Evolutionary conservation across 164 flowering plant species (phyloP).

Genomic region (Amborella trichopoda): DNA sequence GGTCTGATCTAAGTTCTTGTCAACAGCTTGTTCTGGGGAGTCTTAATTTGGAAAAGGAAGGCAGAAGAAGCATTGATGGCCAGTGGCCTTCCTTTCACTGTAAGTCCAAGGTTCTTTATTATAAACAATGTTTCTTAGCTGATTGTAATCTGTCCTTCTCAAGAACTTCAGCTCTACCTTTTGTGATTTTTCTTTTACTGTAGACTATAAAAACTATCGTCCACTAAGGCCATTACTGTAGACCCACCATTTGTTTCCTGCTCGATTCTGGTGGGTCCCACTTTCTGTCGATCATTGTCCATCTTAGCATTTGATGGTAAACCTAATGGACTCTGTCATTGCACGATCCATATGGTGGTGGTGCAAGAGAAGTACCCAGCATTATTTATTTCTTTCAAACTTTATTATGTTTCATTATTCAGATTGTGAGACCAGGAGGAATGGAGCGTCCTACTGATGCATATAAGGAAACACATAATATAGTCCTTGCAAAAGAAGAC

Average conservation of each 20-base stretch:
- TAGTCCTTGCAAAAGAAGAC: constrained; percentile 64
- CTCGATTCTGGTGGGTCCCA: neutral
- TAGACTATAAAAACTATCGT: no score
- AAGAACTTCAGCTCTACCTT: no score
- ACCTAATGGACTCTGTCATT: no score
- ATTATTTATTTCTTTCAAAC: neutral
- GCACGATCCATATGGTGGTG: no score
- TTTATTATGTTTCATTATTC: constrained; percentile 11
- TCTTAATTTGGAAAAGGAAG: constrained; percentile 89
- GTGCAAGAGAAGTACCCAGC: neutral
- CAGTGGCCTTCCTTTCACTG: constrained; percentile 90
- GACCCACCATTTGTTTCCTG: neutral
- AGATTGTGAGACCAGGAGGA: constrained; percentile 99
- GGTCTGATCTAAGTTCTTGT: no score
- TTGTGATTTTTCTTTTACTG: no score
- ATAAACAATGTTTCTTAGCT: no score
- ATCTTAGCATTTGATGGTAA: no score
- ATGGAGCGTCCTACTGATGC: constrained; percentile 99
- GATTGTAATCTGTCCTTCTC: no score
- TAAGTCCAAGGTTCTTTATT: no score
- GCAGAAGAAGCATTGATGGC: constrained; percentile 91
- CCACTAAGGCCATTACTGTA: no score
- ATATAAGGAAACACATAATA: constrained; percentile 85
- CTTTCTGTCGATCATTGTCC: no score
- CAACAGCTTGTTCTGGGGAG: constrained; percentile 92